A percentile compares a stretch with the other conserved stretches of the same genome.
Conservation (phyloP, 148 eudicot species). For the Rhododendron henanense region DNA sequence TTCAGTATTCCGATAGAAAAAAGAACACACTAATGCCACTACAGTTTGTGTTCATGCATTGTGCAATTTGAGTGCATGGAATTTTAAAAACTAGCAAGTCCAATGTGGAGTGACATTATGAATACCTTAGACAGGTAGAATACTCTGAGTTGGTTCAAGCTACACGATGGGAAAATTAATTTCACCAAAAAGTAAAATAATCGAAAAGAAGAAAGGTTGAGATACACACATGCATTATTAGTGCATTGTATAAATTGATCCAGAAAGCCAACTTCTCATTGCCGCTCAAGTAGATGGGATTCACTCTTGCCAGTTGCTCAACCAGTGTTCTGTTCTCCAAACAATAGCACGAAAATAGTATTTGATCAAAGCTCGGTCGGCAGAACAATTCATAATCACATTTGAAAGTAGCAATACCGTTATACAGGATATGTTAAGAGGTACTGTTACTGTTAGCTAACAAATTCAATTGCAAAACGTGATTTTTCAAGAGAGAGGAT, state of each 20-base stretch:
- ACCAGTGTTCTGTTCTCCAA: slow-evolving; percentile 15
- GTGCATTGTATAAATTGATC: slow-evolving; percentile 21
- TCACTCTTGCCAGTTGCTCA: slow-evolving; percentile 19
- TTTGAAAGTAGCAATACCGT: not conserved
- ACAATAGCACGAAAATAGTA: slow-evolving; percentile 3
- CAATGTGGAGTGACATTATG: not conserved
- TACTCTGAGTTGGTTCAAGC: slow-evolving; percentile 2
- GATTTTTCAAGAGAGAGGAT: not conserved
- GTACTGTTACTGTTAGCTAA: not conserved
- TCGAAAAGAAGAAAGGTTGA: not conserved
- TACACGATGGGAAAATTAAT: not conserved
- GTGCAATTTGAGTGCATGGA: not conserved
- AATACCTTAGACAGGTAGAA: not conserved
- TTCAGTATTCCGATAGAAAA: not conserved
- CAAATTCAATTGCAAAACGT: not conserved
- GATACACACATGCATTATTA: slow-evolving; percentile 22
- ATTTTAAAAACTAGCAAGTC: not conserved
- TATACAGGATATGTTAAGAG: not conserved
- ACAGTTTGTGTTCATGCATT: not conserved
- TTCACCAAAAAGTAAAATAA: not conserved
- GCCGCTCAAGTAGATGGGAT: slow-evolving; percentile 10
- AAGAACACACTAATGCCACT: not conserved
- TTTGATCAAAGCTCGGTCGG: not conserved
- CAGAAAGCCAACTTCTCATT: slow-evolving; percentile 23
- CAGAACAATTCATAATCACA: not conserved